Evolutionary conservation across 768 basidiomycete species (phyloP).

Genomic region (Hysterangium stoloniferum): DNA sequence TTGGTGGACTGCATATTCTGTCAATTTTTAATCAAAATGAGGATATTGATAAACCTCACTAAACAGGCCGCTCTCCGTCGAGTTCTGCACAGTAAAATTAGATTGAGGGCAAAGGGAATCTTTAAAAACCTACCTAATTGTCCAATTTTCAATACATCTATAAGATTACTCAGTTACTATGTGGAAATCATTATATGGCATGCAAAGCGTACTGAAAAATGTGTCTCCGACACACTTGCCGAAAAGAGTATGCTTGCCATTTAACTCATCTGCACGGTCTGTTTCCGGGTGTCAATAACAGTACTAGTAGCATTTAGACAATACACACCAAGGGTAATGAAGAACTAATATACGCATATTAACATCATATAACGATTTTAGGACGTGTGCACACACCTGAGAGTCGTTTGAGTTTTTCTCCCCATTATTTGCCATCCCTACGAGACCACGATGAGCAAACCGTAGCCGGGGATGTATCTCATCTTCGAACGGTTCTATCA

Average conservation of each 20-base stretch:
- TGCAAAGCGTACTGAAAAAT: constrained; percentile 62
- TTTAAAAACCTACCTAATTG: constrained; percentile 57
- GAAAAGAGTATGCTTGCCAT: constrained; percentile 92
- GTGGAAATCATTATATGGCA: constrained; percentile 5
- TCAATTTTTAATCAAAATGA: background rate
- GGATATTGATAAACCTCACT: constrained; percentile 34
- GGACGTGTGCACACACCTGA: constrained; percentile 33
- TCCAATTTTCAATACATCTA: constrained; percentile 89
- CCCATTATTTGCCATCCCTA: constrained; percentile 92
- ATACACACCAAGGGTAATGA: constrained; percentile 85
- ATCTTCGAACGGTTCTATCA: constrained; percentile 85
- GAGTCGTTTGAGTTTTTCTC: constrained; percentile 85
- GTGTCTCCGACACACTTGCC: constrained; percentile 87
- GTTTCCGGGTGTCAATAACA: background rate
- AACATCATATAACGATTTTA: background rate
- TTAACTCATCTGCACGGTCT: constrained; percentile 89
- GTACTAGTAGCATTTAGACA: background rate
- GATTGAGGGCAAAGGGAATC: background rate
- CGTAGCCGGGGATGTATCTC: constrained; percentile 90
- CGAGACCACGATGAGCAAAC: constrained; percentile 82
- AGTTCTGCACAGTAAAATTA: constrained; percentile 42
- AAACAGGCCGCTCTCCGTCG: constrained; percentile 67
- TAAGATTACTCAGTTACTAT: background rate
- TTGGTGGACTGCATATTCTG: constrained; percentile 60
- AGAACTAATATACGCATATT: constrained; percentile 36